Conservation (phyloP, 345 rosid genomes). For the Sonneratia caseolaris region DNA sequence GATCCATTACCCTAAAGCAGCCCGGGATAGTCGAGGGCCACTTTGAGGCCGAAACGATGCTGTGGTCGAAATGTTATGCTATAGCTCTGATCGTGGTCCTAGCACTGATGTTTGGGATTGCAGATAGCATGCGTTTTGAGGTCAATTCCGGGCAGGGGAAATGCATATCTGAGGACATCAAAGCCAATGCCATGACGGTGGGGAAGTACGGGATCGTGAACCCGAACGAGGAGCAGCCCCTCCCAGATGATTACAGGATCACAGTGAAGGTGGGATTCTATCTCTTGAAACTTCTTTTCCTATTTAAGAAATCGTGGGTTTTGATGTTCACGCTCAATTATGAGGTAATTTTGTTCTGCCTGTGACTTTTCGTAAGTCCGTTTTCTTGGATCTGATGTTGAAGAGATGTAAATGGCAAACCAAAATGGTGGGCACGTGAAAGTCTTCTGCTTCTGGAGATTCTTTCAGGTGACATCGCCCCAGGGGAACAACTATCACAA, state of each 20-base stretch:
- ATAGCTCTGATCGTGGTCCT: slow-evolving; percentile 6
- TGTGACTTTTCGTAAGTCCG: no score
- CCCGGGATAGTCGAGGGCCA: not conserved
- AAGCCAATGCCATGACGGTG: slow-evolving; percentile 44
- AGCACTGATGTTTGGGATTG: slow-evolving; percentile 17
- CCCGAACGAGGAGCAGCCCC: slow-evolving; percentile 39
- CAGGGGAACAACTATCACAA: slow-evolving; percentile 44
- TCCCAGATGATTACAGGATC: slow-evolving; percentile 53
- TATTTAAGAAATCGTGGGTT: no score
- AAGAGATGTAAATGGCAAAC: not conserved
- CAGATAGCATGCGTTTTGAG: slow-evolving; percentile 52
- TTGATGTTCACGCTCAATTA: no score
- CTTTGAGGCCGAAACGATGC: not conserved
- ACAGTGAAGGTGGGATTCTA: slow-evolving; percentile 33
- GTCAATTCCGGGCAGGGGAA: slow-evolving; percentile 46
- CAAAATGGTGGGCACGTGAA: not conserved
- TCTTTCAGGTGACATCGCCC: slow-evolving; percentile 50
- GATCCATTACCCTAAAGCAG: not conserved
- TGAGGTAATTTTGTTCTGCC: not conserved
- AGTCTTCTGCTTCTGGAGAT: not conserved
- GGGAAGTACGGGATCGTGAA: slow-evolving; percentile 54
- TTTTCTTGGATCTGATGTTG: not conserved
- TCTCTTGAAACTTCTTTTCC: no score
- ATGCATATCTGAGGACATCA: slow-evolving; percentile 84
- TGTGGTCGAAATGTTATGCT: not conserved